These are phyloP conservation scores for Urtica urens DNA, from an alignment of 306 rosid genomes.

Conservation along the genomic window DNA sequence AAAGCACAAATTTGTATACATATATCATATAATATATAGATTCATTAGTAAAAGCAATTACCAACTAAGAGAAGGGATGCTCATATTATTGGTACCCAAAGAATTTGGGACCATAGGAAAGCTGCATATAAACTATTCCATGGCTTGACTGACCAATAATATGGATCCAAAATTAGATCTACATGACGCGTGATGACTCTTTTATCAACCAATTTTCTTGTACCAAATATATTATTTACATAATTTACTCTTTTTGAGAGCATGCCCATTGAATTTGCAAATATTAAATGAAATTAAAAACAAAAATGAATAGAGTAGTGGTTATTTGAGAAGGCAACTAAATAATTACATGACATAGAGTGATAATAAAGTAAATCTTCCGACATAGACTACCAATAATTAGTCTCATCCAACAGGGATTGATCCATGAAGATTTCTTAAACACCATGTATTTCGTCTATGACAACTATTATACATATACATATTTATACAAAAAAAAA, in stretches of 20 bases:
- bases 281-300: conserved; percentile 18
- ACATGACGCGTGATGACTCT: conserved; percentile 33
- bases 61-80: no score
- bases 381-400: conserved; percentile 20
- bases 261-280: conserved; percentile 6
- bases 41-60: no score
- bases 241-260: conserved; percentile 23
- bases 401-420: conserved; percentile 21
- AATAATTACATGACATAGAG: conserved; percentile 6
- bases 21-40: no score
- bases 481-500: background rate
- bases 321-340: conserved; percentile 23
- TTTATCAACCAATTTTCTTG: conserved; percentile 12
- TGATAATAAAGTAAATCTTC: conserved; percentile 7
- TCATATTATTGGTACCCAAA: conserved; percentile 3
- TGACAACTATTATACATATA: conserved; percentile 18
- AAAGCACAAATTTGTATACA: no score
- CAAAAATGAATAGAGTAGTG: conserved; percentile 11
- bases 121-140: background rate
- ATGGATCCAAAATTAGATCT: background rate
- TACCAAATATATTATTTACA: background rate
- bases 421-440: conserved; percentile 12
- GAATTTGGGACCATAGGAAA: conserved; percentile 10
- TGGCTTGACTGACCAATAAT: background rate
- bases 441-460: no score